These are phyloP conservation scores for Irpex lacteus DNA, from an alignment of 1,284 basidiomycete genomes.

Conservation along the genomic window DNA sequence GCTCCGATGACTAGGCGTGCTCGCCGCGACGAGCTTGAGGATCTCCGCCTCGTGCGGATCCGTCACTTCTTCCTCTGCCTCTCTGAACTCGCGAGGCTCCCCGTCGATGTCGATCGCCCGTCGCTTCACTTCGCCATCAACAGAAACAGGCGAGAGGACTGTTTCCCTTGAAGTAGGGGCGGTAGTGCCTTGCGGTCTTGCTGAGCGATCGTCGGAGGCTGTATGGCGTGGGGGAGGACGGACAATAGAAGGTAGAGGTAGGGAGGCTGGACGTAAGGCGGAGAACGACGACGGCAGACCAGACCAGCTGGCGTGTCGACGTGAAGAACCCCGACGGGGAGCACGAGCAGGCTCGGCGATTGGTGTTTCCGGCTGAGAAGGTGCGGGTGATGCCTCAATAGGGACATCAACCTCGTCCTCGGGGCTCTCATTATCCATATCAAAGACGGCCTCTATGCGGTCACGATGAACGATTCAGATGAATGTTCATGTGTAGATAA, in stretches of 20 bases:
- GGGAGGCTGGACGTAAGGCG: slow-evolving; percentile 61
- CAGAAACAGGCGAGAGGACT: slow-evolving; percentile 10
- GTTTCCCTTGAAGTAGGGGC: slow-evolving; percentile 14
- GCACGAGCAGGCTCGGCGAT: slow-evolving; percentile 13
- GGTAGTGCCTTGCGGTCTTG: slow-evolving; percentile 14
- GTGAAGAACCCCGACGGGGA: slow-evolving; percentile 14
- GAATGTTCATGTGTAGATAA: background rate
- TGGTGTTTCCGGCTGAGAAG: slow-evolving; percentile 18
- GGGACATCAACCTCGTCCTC: slow-evolving; percentile 13
- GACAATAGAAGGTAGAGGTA: slow-evolving; percentile 31
- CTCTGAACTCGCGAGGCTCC: slow-evolving; percentile 1
- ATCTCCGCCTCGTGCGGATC: slow-evolving; percentile 55
- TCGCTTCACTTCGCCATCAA: slow-evolving; percentile 10
- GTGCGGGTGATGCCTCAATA: slow-evolving; percentile 10
- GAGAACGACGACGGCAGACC: slow-evolving; percentile 56
- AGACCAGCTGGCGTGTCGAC: slow-evolving; percentile 28
- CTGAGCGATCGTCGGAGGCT: slow-evolving; percentile 19
- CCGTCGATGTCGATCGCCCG: slow-evolving; percentile 6
- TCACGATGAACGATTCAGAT: slow-evolving; percentile 8
- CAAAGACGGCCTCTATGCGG: slow-evolving; percentile 61
- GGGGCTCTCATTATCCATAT: slow-evolving; percentile 46
- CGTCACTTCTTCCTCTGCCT: slow-evolving; percentile 16
- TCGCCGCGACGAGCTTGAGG: slow-evolving; percentile 59
- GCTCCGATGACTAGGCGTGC: slow-evolving; percentile 65
- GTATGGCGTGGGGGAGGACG: slow-evolving; percentile 7